Evolutionary conservation across 2,329 filamentous ascomycete species (phyloP).

Genomic region (Neofusicoccum kwambonambiense): DNA sequence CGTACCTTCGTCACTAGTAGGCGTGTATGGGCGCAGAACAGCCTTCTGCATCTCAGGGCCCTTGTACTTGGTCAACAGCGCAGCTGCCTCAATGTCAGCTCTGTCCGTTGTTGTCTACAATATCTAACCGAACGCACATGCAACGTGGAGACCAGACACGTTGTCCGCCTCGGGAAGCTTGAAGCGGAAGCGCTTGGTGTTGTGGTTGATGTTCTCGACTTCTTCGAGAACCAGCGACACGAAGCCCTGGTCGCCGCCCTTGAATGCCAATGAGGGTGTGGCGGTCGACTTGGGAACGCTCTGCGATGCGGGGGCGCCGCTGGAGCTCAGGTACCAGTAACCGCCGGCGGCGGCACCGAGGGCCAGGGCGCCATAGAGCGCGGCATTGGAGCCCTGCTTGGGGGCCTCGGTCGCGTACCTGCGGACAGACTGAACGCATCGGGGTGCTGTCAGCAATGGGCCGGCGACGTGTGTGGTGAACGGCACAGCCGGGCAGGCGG

Average conservation of each 20-base stretch:
- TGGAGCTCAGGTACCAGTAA: conserved; percentile 49
- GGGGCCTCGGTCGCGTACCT: conserved; percentile 68
- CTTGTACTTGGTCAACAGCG: conserved; percentile 89
- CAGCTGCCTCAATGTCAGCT: conserved; percentile 47
- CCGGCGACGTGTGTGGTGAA: conserved; percentile 21
- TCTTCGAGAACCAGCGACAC: conserved; percentile 76
- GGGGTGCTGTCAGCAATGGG: conserved; percentile 19
- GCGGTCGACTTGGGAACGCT: conserved; percentile 42
- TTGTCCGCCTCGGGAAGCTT: conserved; percentile 79
- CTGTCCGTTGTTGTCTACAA: not conserved
- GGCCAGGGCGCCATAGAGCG: conserved; percentile 58
- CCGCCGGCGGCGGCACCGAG: conserved; percentile 60
- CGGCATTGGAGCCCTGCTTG: conserved; percentile 58
- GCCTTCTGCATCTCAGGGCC: conserved; percentile 79
- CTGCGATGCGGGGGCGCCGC: conserved; percentile 27
- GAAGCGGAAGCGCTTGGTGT: conserved; percentile 92
- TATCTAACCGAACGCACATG: conserved; percentile 55
- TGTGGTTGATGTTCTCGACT: conserved; percentile 81
- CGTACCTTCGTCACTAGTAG: conserved; percentile 78
- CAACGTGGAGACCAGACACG: conserved; percentile 76
- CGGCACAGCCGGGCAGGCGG: conserved; percentile 24
- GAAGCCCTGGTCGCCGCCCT: conserved; percentile 87
- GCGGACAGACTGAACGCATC: conserved; percentile 56
- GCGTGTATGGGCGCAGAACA: conserved; percentile 88
- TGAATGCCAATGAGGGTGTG: conserved; percentile 59